Evolutionary conservation across 495 filamentous ascomycete species (phyloP).

Genomic region (Tricharina praecox): DNA sequence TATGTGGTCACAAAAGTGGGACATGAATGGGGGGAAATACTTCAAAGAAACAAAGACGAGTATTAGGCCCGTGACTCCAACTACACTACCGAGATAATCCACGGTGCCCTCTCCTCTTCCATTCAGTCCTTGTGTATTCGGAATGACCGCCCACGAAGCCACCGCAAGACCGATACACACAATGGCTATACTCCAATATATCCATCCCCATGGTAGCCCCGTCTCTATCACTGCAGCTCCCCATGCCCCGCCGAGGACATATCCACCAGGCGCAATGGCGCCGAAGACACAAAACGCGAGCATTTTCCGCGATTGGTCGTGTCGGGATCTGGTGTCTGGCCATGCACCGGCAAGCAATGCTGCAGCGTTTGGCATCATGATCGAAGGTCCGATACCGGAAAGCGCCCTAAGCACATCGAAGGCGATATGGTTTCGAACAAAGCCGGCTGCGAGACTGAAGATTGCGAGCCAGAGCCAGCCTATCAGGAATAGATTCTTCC

Average conservation of each 20-base stretch:
- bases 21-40: conserved; percentile 6
- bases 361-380: conserved; percentile 45
- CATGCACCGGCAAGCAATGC: conserved; percentile 40
- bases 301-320: conserved; percentile 34
- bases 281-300: conserved; percentile 51
- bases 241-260: conserved; percentile 36
- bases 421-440: conserved; percentile 32
- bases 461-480: conserved; percentile 46
- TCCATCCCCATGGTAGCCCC: conserved; percentile 49
- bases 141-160: conserved; percentile 34
- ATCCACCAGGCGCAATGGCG: conserved; percentile 41
- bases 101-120: conserved; percentile 24
- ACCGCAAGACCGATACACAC: conserved; percentile 30
- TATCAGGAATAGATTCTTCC: conserved; percentile 42
- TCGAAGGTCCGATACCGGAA: conserved; percentile 44
- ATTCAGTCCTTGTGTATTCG: conserved; percentile 28
- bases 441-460: conserved; percentile 39
- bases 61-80: conserved; percentile 40
- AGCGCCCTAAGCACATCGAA: conserved; percentile 45
- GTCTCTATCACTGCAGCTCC: conserved; percentile 34
- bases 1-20: too few relatives aligned
- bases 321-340: conserved; percentile 29
- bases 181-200: conserved; percentile 41
- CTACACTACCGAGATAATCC: conserved; percentile 35
- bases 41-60: conserved; percentile 27